phyloP scores from a whole-genome alignment of 2,329 filamentous ascomycete species.

The Monilinia aucupariae region DNA sequence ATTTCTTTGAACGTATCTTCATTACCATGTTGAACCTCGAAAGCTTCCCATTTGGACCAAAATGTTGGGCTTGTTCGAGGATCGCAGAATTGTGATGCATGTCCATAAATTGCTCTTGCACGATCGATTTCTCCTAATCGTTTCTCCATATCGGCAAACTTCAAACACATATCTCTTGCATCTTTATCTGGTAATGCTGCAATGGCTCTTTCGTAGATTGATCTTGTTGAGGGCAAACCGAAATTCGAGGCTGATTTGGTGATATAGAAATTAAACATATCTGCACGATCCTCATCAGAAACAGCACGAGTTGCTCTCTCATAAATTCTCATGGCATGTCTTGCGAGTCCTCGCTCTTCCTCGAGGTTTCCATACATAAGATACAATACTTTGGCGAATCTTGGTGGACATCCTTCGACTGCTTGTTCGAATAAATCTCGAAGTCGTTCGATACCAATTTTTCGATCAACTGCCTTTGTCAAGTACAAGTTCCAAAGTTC shows the following conservation, averaged over 20 bases:
- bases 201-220: conserved; percentile 95
- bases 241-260: conserved; percentile 98
- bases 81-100: conserved; percentile 96
- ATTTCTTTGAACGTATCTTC: conserved; percentile 99
- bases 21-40: conserved; percentile 96
- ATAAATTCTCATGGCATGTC: conserved; percentile 98
- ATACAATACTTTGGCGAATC: conserved; percentile 93
- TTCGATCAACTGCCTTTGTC: conserved; percentile 92
- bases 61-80: conserved; percentile 84
- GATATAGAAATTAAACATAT: conserved; percentile 99
- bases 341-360: conserved; percentile 87
- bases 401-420: conserved; percentile 87
- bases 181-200: conserved; percentile 87
- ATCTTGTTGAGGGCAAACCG: conserved; percentile 85
- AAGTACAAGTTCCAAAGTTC: conserved; percentile 98
- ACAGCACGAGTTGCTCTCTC: conserved; percentile 94
- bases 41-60: conserved; percentile 95
- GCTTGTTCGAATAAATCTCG: conserved; percentile 97
- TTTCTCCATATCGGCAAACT: conserved; percentile 96
- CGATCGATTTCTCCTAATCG: conserved; percentile 89
- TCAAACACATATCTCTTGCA: conserved; percentile 96
- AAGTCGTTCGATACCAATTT: conserved; percentile 89
- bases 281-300: conserved; percentile 85
- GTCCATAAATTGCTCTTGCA: conserved; percentile 89
- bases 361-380: conserved; percentile 98